Evolutionary conservation across 352 stramenopile genomes (phyloP).

Genomic region (Globisporangium megalacanthum): DNA sequence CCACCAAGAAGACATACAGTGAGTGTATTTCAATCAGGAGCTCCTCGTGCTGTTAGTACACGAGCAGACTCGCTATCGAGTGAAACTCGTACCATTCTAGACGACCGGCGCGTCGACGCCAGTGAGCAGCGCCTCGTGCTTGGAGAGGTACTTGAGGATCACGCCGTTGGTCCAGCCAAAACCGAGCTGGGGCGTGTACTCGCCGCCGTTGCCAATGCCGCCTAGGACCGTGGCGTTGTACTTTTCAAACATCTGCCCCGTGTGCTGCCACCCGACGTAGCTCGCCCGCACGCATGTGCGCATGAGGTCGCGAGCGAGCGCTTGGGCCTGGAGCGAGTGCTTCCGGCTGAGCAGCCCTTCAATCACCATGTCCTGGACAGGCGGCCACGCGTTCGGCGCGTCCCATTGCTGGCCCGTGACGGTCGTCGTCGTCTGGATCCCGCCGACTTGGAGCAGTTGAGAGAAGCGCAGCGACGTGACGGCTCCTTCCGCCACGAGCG

Average conservation of each 20-base stretch:
- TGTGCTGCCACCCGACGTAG: constrained; percentile 60
- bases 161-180: constrained; percentile 60
- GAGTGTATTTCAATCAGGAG: too few relatives aligned
- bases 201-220: constrained; percentile 30
- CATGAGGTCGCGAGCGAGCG: constrained; percentile 43
- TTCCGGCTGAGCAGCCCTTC: constrained; percentile 63
- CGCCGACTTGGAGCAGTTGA: constrained; percentile 52
- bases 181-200: constrained; percentile 48
- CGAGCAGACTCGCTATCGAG: too few relatives aligned
- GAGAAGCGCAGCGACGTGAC: constrained; percentile 47
- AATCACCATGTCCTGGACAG: constrained; percentile 75
- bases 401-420: constrained; percentile 86
- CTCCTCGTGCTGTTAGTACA: too few relatives aligned
- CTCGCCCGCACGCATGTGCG: constrained; percentile 58
- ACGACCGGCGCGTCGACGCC: background rate
- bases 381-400: constrained; percentile 81
- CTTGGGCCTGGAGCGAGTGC: constrained; percentile 29
- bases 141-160: constrained; percentile 41
- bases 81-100: background rate
- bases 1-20: too few relatives aligned
- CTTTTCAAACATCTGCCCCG: constrained; percentile 84
- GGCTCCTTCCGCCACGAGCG: constrained; percentile 37
- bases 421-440: constrained; percentile 61
- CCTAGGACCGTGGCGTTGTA: constrained; percentile 35
- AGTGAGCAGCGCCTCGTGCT: constrained; percentile 21